Evolutionary conservation across 495 filamentous ascomycete genomes (phyloP).

Genomic region (Neurospora africana): DNA sequence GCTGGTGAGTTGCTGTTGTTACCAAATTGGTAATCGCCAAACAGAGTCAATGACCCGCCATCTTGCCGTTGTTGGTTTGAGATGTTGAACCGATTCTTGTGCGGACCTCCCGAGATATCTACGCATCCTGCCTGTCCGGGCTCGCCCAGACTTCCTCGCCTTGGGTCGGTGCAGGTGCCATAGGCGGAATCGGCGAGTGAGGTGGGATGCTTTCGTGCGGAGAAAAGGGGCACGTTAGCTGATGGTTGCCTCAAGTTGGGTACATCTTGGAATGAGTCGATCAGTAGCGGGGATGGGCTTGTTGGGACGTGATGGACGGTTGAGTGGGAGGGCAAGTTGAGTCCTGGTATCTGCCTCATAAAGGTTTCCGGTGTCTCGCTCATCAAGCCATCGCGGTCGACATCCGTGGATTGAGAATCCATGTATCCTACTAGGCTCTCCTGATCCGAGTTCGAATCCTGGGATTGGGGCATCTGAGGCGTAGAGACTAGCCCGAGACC

Average conservation of each 20-base stretch:
- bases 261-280: not conserved
- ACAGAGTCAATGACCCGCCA: not conserved
- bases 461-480: not conserved
- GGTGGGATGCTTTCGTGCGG: slow-evolving; percentile 3
- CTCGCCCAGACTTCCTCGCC: slow-evolving; percentile 16
- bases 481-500: not conserved
- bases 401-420: slow-evolving; percentile 20
- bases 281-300: slow-evolving; percentile 12
- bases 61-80: not conserved
- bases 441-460: slow-evolving; percentile 8
- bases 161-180: slow-evolving; percentile 7
- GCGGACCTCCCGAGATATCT: not conserved
- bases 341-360: slow-evolving; percentile 16
- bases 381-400: slow-evolving; percentile 21
- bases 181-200: slow-evolving; percentile 22
- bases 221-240: not conserved
- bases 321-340: slow-evolving; percentile 13
- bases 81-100: not conserved
- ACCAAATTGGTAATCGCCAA: not conserved
- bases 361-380: slow-evolving; percentile 16
- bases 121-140: not conserved
- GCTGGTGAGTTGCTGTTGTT: not conserved
- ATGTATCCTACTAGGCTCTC: slow-evolving; percentile 21
- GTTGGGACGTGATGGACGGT: slow-evolving; percentile 21
- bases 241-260: not conserved